Conservation (phyloP, 2,329 filamentous ascomycete genomes). For the Monilinia fructigena region DNA sequence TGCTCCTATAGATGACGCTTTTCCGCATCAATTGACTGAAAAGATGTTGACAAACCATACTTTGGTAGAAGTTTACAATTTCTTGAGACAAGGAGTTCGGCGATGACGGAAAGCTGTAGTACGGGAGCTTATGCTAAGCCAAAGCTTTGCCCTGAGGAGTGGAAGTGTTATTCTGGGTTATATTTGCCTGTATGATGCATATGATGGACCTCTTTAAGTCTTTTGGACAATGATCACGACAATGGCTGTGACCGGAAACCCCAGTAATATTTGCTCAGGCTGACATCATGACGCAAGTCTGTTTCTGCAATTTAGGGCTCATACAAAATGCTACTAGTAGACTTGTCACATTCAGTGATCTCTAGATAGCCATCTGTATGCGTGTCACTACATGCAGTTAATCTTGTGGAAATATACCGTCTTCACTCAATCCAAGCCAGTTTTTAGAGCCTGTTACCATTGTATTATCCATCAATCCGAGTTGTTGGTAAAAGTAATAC, state of each 20-base stretch:
- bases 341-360: no score
- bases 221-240: not conserved
- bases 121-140: no score
- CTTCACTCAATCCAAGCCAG: no score
- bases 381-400: no score
- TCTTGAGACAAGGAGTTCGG: conserved; percentile 30
- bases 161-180: conserved; percentile 34
- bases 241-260: not conserved
- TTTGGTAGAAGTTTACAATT: conserved; percentile 36
- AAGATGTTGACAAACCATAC: conserved; percentile 33
- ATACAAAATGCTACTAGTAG: no score
- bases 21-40: conserved; percentile 38
- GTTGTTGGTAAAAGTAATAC: not conserved
- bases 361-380: no score
- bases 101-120: no score
- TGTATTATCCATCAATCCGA: no score
- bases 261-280: not conserved
- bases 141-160: conserved; percentile 28
- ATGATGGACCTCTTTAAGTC: not conserved
- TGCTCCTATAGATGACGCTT: conserved; percentile 36
- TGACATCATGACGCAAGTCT: not conserved
- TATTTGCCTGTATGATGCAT: conserved; percentile 20
- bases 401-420: no score
- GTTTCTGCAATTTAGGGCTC: not conserved
- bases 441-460: no score